A percentile compares a stretch with the other conserved stretches of the same genome.
Evolutionary conservation across 106 monocot genomes (phyloP).

Genomic region (Dendrobium nobile): DNA sequence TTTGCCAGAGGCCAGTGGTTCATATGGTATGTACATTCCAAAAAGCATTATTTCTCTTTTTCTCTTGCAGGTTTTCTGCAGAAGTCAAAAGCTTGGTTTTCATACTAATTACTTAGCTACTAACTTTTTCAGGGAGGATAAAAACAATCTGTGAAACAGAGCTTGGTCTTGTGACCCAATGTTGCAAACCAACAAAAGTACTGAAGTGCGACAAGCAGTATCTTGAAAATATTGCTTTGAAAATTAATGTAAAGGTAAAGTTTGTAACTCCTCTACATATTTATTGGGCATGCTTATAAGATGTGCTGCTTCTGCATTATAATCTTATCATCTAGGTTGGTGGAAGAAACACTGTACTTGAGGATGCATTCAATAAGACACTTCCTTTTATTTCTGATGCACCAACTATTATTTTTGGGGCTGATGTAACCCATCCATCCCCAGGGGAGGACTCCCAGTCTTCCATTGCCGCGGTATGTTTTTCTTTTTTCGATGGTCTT

Average conservation of each 20-base stretch:
- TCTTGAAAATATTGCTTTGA: constrained; percentile 79
- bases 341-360: constrained; percentile 61
- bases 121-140: constrained; percentile 26
- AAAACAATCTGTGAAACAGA: constrained; percentile 81
- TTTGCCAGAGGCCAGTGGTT: constrained; percentile 52
- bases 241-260: constrained; percentile 86
- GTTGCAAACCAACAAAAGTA: constrained; percentile 55
- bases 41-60: not conserved
- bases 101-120: not conserved
- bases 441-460: constrained; percentile 69
- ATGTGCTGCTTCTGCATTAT: not conserved
- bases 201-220: constrained; percentile 36
- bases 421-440: constrained; percentile 83
- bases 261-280: not conserved
- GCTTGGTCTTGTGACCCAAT: constrained; percentile 70
- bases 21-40: constrained; percentile 43
- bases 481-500: too few species aligned
- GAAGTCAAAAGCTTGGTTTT: not conserved
- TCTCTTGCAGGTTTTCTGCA: not conserved
- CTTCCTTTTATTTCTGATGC: constrained; percentile 45
- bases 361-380: constrained; percentile 24
- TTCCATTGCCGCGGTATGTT: constrained; percentile 79
- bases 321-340: constrained; percentile 14
- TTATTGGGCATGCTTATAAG: not conserved
- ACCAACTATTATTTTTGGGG: constrained; percentile 82